These are phyloP conservation scores for Solanum sparsipilum DNA, from an alignment of 257 asterid species.

Conservation along the genomic window DNA sequence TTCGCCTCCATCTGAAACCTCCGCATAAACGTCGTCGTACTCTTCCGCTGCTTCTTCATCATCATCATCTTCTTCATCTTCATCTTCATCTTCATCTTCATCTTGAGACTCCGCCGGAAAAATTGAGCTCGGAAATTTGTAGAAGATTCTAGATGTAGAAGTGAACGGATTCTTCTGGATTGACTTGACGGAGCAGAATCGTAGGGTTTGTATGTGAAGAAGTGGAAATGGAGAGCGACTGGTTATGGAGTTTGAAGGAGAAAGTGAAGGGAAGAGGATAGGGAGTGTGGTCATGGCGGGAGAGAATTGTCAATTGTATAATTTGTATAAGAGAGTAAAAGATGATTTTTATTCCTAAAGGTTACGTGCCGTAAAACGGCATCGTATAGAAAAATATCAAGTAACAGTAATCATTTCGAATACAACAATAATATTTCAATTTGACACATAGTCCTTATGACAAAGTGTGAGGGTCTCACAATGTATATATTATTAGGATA, in stretches of 20 bases:
- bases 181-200: constrained; percentile 6
- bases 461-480: not conserved
- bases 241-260: not conserved
- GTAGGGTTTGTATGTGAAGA: constrained; percentile 20
- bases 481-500: not conserved
- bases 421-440: not conserved
- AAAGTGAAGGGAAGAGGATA: constrained; percentile 14
- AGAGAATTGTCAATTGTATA: constrained; percentile 1
- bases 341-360: not conserved
- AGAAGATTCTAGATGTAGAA: constrained; percentile 7
- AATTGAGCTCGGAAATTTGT: constrained; percentile 29
- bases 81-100: constrained; percentile 37
- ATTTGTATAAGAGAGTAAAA: not conserved
- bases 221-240: constrained; percentile 21
- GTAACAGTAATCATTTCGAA: not conserved
- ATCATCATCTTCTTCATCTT: constrained; percentile 3
- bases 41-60: constrained; percentile 60
- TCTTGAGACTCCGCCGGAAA: constrained; percentile 41
- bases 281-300: constrained; percentile 69
- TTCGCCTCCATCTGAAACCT: constrained; percentile 28
- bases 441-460: not conserved
- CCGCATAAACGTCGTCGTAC: constrained; percentile 41
- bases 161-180: constrained; percentile 2
- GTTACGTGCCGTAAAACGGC: not conserved
- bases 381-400: not conserved